Evolutionary conservation across 148 eudicot genomes (phyloP).

Genomic region (Diospyros lotus): DNA sequence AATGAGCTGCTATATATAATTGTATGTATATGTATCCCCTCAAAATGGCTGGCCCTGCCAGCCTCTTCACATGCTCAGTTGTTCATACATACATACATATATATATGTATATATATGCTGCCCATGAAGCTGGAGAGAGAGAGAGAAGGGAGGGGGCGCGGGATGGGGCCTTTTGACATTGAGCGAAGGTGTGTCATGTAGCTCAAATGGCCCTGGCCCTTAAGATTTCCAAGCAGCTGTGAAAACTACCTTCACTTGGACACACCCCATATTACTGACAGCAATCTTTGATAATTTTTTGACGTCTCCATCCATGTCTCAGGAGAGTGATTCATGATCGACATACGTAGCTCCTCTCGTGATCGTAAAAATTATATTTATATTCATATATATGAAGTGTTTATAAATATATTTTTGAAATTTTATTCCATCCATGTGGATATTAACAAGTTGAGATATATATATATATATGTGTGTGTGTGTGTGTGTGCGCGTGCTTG

Average conservation of each 20-base stretch:
- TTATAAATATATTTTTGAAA: neutral
- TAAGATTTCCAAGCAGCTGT: slow-evolving; percentile 17
- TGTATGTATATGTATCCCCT: no score
- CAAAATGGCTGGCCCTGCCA: no score
- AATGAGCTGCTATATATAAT: no score
- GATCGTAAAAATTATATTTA: slow-evolving; percentile 14
- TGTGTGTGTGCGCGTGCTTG: neutral
- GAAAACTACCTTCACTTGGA: slow-evolving; percentile 33
- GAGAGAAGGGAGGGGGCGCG: neutral
- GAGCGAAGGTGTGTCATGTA: slow-evolving; percentile 14
- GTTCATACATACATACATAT: no score
- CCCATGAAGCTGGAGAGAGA: no score
- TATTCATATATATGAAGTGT: neutral
- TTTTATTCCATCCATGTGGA: neutral
- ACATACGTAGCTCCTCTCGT: slow-evolving; percentile 31
- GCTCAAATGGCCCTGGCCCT: slow-evolving; percentile 23
- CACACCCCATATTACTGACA: slow-evolving; percentile 20
- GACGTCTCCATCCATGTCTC: slow-evolving; percentile 24
- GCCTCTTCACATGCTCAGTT: no score
- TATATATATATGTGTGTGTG: no score
- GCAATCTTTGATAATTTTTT: slow-evolving; percentile 13
- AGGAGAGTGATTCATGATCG: slow-evolving; percentile 22
- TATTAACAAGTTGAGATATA: neutral
- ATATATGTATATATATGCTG: no score
- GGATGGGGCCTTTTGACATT: slow-evolving; percentile 12